These are phyloP conservation scores for Xylaria castorea DNA, from an alignment of 495 filamentous ascomycete species.

Conservation along the genomic window DNA sequence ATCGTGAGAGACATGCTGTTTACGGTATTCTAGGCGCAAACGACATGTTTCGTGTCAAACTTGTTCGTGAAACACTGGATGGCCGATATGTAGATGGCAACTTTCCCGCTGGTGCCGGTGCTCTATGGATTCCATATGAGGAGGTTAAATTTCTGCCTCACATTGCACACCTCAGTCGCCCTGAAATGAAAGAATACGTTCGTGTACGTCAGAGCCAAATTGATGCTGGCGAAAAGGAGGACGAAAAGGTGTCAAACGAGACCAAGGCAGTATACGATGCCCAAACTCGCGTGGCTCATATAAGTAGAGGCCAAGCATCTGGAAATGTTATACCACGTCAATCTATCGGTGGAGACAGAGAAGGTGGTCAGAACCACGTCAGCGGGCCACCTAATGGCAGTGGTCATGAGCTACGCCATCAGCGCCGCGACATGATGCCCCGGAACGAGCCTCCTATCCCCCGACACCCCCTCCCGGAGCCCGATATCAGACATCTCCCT, in stretches of 20 bases:
- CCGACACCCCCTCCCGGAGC: slow-evolving; percentile 35
- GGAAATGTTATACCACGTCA: slow-evolving; percentile 18
- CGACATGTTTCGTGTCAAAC: slow-evolving; percentile 62
- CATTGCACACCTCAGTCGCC: slow-evolving; percentile 47
- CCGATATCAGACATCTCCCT: slow-evolving; percentile 32
- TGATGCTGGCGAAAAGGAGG: slow-evolving; percentile 51
- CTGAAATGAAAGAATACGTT: slow-evolving; percentile 62
- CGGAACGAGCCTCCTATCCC: slow-evolving; percentile 25
- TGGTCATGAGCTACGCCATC: slow-evolving; percentile 40
- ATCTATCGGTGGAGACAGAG: slow-evolving; percentile 17
- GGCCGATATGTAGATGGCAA: slow-evolving; percentile 55
- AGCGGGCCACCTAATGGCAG: slow-evolving; percentile 8
- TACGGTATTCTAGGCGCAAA: slow-evolving; percentile 59
- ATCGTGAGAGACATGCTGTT: slow-evolving; percentile 56
- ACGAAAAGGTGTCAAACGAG: slow-evolving; percentile 55
- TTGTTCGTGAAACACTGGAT: slow-evolving; percentile 56
- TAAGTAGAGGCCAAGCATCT: slow-evolving; percentile 22
- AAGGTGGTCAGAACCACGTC: slow-evolving; percentile 29
- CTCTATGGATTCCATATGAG: slow-evolving; percentile 63
- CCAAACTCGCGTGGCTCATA: slow-evolving; percentile 44
- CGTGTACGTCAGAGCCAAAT: slow-evolving; percentile 58
- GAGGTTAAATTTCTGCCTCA: slow-evolving; percentile 57
- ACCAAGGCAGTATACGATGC: slow-evolving; percentile 54
- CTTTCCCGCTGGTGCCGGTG: slow-evolving; percentile 59
- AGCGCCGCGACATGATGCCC: slow-evolving; percentile 35